phyloP scores from a whole-genome alignment of 352 stramenopile species.

The Phytophthora syringae region DNA sequence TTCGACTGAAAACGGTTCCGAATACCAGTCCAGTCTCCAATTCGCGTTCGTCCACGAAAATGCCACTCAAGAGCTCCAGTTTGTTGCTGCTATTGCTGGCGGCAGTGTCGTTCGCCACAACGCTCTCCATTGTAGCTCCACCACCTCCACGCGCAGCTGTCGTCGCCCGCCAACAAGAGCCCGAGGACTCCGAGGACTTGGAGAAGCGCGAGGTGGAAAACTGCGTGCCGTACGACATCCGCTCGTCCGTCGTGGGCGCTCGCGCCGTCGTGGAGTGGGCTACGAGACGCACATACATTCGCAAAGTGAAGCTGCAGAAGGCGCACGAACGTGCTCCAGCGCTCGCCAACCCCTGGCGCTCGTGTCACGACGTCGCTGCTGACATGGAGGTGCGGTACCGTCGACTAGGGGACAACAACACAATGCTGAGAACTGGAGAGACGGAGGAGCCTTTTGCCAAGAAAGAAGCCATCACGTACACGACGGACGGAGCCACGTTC shows the following conservation, averaged over 20 bases:
- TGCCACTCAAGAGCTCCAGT: conserved; percentile 1
- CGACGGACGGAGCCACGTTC: conserved; percentile 53
- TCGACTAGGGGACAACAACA: conserved; percentile 42
- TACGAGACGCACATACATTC: conserved; percentile 76
- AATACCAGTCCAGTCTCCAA: conserved; percentile 15
- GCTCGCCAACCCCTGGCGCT: conserved; percentile 64
- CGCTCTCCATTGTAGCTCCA: neutral
- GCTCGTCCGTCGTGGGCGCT: conserved; percentile 63
- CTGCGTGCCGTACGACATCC: conserved; percentile 83
- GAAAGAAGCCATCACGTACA: conserved; percentile 64
- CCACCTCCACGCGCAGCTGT: conserved; percentile 18
- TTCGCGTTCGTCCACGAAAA: conserved; percentile 3
- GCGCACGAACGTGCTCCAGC: conserved; percentile 32
- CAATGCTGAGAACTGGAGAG: conserved; percentile 22
- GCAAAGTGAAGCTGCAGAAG: conserved; percentile 60
- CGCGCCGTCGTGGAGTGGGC: conserved; percentile 73
- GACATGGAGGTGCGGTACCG: conserved; percentile 67
- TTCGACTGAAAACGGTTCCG: neutral
- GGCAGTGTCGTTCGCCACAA: neutral
- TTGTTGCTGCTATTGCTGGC: conserved; percentile 15
- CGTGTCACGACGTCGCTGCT: conserved; percentile 63
- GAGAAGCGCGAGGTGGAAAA: conserved; percentile 86
- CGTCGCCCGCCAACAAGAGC: conserved; percentile 40
- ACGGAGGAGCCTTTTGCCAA: conserved; percentile 42
- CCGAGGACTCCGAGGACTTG: conserved; percentile 63